Base-by-base conservation (phyloP, 1,284 basidiomycete species). In the Cutaneotrichosporon cutaneum region DNA sequence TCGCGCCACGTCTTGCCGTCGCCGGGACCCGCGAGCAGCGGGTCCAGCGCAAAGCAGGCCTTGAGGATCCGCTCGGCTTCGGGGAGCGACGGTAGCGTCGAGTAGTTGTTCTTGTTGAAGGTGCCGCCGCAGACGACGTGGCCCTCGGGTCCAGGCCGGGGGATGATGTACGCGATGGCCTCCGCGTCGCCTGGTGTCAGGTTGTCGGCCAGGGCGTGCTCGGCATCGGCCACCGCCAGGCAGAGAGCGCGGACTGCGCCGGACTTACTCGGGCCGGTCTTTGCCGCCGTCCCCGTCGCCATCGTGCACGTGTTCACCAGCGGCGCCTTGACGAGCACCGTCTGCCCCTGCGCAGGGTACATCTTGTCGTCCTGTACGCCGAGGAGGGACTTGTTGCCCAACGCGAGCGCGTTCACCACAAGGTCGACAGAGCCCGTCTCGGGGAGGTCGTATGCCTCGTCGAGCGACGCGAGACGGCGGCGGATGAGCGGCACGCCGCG, bases 361-460 rank as follows among this genome's bases (percentile, higher is more conserved):
- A 77, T 74, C 48, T 68, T 65, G n/a, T 66, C 68, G 62, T 79
- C 78, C 59, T 75, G 68, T 9, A 79, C 77, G 8, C 77, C 78
- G 4, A 76, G 65, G n/a, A 79, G 66, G 16, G 69, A 64, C 55
- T 66, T 68, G 26, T 73, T 66, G n/a, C 77, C 78, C 13, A 79
- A 61, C 5, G 81, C 82, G 0, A 80, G 77, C 3, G 82, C 81
- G 59, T 84, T 83, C 55, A 84, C 73, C 7, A 83, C 73, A 2
- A 83, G 54, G 30, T 69, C 61, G 8, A 76, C 73, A 14, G 30
- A 54, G 11, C 72, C 74, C 7, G 69, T 58, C 16, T 58, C 63
- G 44, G 68, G 62, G 0, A 78, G 56, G 52, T 73, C 60, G 63
- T 77, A 80, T 8, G 75, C 79, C 58, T 81, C 75, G 61, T 79